Evolutionary conservation across 2,329 filamentous ascomycete genomes (phyloP).

Genomic region (Arthroderma sp.): DNA sequence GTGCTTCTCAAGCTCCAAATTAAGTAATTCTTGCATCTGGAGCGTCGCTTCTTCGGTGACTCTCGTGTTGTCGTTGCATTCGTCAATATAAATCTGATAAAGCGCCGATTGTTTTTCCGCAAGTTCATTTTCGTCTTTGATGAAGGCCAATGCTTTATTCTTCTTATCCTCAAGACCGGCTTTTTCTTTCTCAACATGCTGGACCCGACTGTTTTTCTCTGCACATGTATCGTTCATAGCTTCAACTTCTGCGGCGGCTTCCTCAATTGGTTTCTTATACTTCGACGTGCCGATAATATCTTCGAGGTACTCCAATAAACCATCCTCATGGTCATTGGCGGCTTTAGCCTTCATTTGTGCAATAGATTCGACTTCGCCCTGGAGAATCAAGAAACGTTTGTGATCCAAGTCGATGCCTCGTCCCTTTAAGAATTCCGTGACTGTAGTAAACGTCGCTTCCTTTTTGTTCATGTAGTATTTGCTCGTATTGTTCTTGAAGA

Average conservation of each 20-base stretch:
- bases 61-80: constrained; percentile 75
- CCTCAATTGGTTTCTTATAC: constrained; percentile 94
- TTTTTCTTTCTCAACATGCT: constrained; percentile 97
- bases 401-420: constrained; percentile 92
- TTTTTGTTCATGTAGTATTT: constrained; percentile 94
- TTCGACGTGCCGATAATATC: constrained; percentile 98
- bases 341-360: constrained; percentile 99
- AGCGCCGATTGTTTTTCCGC: constrained; percentile 77
- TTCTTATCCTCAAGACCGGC: constrained; percentile 90
- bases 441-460: constrained; percentile 80
- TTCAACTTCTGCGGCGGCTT: constrained; percentile 80
- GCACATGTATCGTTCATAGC: constrained; percentile 84
- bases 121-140: constrained; percentile 88
- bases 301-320: constrained; percentile 88
- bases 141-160: constrained; percentile 76
- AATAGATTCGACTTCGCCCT: constrained; percentile 96
- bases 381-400: constrained; percentile 92
- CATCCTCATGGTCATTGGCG: constrained; percentile 86
- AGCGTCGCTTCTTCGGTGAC: constrained; percentile 80
- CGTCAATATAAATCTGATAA: constrained; percentile 81
- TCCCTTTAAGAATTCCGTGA: constrained; percentile 74
- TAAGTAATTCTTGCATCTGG: constrained; percentile 79
- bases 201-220: constrained; percentile 88
- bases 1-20: constrained; percentile 82
- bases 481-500: constrained; percentile 96